Conservation (phyloP, 2,329 filamentous ascomycete species). For the Elsinoe ampelina region DNA sequence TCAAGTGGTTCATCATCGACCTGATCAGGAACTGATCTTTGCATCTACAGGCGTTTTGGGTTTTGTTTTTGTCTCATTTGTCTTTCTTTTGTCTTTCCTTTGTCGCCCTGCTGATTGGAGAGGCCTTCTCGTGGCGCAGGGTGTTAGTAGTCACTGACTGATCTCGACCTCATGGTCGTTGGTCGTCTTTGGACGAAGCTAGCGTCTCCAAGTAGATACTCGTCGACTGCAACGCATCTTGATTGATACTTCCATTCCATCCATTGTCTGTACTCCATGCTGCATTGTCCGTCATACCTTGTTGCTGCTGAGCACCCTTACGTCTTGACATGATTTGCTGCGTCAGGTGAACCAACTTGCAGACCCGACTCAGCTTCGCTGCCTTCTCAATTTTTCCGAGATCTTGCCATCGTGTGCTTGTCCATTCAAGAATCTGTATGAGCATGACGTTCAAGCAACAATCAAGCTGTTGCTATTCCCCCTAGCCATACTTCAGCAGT, state of each 20-base stretch:
- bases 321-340: no score
- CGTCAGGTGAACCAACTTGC: no score
- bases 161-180: background rate
- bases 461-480: no score
- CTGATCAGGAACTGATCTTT: background rate
- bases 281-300: no score
- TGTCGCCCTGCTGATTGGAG: background rate
- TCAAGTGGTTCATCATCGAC: background rate
- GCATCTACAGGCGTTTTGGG: background rate
- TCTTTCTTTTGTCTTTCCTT: background rate
- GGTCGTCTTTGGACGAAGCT: background rate
- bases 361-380: no score
- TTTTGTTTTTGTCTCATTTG: background rate
- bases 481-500: no score
- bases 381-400: no score
- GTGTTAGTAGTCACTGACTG: background rate
- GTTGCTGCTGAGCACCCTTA: no score
- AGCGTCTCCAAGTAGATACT: background rate
- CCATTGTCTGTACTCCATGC: no score
- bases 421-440: no score
- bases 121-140: constrained; percentile 1
- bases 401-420: no score
- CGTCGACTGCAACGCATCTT: background rate
- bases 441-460: no score
- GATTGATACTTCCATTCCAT: background rate